Percentiles rank a stretch among this genome's conserved stretches.
phyloP scores from a whole-genome alignment of 805 yeast species.

The Danielozyma ontarioensis region DNA sequence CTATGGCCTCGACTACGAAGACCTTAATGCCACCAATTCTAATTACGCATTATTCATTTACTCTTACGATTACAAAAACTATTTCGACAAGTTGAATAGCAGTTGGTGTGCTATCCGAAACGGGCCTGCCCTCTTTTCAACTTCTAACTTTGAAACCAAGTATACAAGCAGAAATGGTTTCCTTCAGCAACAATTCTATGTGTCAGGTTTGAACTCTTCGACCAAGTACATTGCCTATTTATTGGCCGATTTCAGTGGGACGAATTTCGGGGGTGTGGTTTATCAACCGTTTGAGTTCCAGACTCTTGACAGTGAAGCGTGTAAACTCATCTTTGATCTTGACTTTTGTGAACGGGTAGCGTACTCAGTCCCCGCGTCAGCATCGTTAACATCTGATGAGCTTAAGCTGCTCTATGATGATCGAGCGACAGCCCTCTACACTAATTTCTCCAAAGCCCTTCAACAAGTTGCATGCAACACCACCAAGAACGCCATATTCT shows the following conservation, averaged over 20 bases:
- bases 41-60: constrained; percentile 44
- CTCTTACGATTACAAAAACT: constrained; percentile 30
- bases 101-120: constrained; percentile 71
- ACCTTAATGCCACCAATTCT: constrained; percentile 20
- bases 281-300: constrained; percentile 54
- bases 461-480: constrained; percentile 75
- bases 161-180: constrained; percentile 44
- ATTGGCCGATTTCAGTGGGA: constrained; percentile 41
- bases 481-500: constrained; percentile 57
- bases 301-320: constrained; percentile 49
- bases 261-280: constrained; percentile 56
- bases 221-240: constrained; percentile 63
- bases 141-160: constrained; percentile 20
- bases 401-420: constrained; percentile 50
- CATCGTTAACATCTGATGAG: constrained; percentile 7
- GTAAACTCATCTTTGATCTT: constrained; percentile 69
- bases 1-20: constrained; percentile 5
- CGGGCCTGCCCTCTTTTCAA: constrained; percentile 38
- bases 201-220: constrained; percentile 55
- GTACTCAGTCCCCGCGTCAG: constrained; percentile 70
- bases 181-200: constrained; percentile 55
- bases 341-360: constrained; percentile 79
- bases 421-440: constrained; percentile 50
- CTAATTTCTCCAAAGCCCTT: constrained; percentile 69
- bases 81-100: constrained; percentile 36